Percentiles rank a stretch among this genome's conserved stretches.
Conservation (phyloP, 352 stramenopile genomes). For the Phytophthora pini region DNA sequence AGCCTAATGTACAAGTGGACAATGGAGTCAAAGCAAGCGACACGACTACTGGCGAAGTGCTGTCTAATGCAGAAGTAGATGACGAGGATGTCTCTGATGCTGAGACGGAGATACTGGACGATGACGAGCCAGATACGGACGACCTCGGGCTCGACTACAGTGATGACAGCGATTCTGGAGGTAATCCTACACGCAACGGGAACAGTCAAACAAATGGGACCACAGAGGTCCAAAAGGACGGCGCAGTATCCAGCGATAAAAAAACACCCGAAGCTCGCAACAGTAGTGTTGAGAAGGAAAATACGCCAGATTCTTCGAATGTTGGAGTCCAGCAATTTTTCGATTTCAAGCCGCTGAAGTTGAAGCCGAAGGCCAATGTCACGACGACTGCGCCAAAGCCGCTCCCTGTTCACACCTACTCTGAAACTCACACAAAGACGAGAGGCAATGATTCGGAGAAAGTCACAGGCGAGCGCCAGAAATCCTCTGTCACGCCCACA, state of each 20-base stretch:
- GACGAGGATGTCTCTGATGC: slow-evolving; percentile 46
- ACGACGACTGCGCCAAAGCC: slow-evolving; percentile 30
- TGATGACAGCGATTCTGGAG: slow-evolving; percentile 35
- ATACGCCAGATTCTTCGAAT: slow-evolving; percentile 14
- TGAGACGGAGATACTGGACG: slow-evolving; percentile 48
- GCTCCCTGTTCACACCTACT: slow-evolving; percentile 35
- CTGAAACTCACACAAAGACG: slow-evolving; percentile 26
- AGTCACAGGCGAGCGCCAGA: slow-evolving; percentile 6
- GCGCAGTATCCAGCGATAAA: neutral
- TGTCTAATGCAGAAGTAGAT: slow-evolving; percentile 13
- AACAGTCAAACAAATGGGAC: neutral
- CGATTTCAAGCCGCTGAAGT: slow-evolving; percentile 35
- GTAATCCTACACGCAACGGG: neutral
- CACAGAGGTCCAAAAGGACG: slow-evolving; percentile 3
- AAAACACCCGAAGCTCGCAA: neutral
- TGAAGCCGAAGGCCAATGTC: slow-evolving; percentile 34
- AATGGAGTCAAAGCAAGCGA: neutral
- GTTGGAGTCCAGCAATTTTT: slow-evolving; percentile 50
- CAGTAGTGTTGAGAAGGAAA: slow-evolving; percentile 13
- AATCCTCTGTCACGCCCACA: neutral
- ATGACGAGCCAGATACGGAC: slow-evolving; percentile 36
- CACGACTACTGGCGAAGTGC: neutral
- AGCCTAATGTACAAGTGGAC: no score
- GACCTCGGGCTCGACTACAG: slow-evolving; percentile 50
- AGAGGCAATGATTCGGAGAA: slow-evolving; percentile 10